phyloP scores from a whole-genome alignment of 139 green algal species.

The Tetraselmis striata region DNA sequence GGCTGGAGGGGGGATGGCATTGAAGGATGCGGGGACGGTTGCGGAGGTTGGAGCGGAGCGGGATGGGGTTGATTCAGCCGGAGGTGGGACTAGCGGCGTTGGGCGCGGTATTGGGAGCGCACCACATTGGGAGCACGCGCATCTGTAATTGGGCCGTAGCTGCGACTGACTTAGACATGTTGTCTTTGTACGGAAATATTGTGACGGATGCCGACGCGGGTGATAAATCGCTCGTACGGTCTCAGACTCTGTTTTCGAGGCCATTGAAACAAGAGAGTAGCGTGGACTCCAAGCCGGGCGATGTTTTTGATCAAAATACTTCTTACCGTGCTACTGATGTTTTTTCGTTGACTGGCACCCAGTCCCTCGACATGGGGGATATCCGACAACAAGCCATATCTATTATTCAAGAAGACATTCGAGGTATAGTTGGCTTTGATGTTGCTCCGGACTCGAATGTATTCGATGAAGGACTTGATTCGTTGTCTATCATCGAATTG shows the following conservation, averaged over 20 bases:
- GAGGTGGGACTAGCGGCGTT: slow-evolving; percentile 48
- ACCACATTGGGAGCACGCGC: no score
- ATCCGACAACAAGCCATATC: no score
- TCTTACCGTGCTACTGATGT: no score
- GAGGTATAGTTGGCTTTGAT: neutral
- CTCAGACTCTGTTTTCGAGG: no score
- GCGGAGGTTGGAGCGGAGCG: slow-evolving; percentile 37
- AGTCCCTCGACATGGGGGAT: no score
- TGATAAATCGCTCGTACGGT: no score
- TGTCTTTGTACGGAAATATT: neutral
- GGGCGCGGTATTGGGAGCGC: slow-evolving; percentile 1
- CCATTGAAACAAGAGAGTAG: no score
- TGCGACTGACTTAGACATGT: neutral
- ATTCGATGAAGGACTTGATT: neutral
- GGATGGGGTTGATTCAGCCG: slow-evolving; percentile 49
- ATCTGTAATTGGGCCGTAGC: neutral
- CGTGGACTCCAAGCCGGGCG: no score
- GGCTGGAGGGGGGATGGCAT: slow-evolving; percentile 42
- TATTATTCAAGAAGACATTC: neutral
- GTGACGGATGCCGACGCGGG: no score
- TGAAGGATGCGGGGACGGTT: slow-evolving; percentile 46
- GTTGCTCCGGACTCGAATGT: neutral
- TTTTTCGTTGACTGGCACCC: no score
- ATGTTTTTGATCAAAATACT: no score
- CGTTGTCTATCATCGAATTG: neutral